Conservation (phyloP, 192 early-diverging fungal genomes). For the Spizellomyces punctatus region DNA sequence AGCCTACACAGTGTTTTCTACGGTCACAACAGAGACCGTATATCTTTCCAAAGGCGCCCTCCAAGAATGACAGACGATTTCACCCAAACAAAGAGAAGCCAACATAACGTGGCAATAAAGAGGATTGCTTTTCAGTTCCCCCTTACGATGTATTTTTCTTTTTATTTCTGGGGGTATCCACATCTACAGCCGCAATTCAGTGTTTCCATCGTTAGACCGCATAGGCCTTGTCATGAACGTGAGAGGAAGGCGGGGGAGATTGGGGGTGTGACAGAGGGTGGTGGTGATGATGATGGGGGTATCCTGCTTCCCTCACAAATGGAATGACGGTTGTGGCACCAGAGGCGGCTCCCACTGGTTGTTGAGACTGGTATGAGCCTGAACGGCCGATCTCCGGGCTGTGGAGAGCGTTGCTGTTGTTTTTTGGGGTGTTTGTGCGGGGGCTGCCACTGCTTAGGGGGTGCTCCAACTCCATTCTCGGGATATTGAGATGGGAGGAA, state of each 20-base stretch:
- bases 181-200: too few relatives aligned
- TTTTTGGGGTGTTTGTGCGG: not conserved
- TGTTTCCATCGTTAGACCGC: not conserved
- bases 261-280: not conserved
- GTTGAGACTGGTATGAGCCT: not conserved
- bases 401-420: not conserved
- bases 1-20: too few relatives aligned
- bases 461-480: too few relatives aligned
- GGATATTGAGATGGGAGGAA: not conserved
- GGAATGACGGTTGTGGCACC: not conserved
- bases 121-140: too few relatives aligned
- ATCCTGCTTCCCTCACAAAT: not conserved
- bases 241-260: not conserved
- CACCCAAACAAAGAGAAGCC: too few relatives aligned
- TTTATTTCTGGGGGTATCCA: too few relatives aligned
- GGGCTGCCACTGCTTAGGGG: not conserved
- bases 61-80: too few relatives aligned
- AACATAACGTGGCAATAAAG: too few relatives aligned
- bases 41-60: too few relatives aligned
- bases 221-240: slow-evolving; percentile 4
- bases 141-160: too few relatives aligned
- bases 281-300: not conserved
- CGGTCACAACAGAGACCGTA: too few relatives aligned
- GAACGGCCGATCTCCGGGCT: not conserved
- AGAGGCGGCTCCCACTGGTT: not conserved